phyloP scores from a whole-genome alignment of 2,329 filamentous ascomycete species.

The Claviceps maximensis region DNA sequence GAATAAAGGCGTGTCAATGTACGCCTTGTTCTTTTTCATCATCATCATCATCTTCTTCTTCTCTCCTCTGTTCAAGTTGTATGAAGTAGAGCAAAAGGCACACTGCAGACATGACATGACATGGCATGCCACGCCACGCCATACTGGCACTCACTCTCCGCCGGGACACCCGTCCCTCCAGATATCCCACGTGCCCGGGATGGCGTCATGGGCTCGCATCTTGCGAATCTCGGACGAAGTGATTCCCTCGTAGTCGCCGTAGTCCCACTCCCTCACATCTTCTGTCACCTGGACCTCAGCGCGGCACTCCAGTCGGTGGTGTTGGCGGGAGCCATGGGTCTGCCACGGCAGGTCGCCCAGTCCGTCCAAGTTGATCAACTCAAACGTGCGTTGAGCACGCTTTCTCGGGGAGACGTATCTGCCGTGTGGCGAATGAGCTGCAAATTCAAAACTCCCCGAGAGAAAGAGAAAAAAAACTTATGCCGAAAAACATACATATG shows the following conservation, averaged over 20 bases:
- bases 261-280: constrained; percentile 74
- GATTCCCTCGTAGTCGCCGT: constrained; percentile 76
- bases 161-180: constrained; percentile 80
- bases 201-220: constrained; percentile 41
- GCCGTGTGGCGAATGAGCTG: neutral
- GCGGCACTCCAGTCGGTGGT: constrained; percentile 32
- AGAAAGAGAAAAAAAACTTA: neutral
- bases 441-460: too few species aligned
- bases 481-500: constrained; percentile 53
- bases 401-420: constrained; percentile 77
- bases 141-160: constrained; percentile 54
- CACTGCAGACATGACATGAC: neutral
- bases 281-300: constrained; percentile 56
- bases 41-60: too few species aligned
- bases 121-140: neutral
- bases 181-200: constrained; percentile 59
- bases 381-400: constrained; percentile 79
- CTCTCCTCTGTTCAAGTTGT: too few species aligned
- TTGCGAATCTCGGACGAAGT: constrained; percentile 56
- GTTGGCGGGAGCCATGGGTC: constrained; percentile 25
- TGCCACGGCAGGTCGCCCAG: constrained; percentile 59
- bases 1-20: too few species aligned
- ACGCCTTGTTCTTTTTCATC: too few species aligned
- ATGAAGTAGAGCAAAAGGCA: too few species aligned
- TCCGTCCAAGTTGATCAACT: constrained; percentile 66